Evolutionary conservation across 2,329 filamentous ascomycete species (phyloP).

Genomic region (Madurella fahalii): DNA sequence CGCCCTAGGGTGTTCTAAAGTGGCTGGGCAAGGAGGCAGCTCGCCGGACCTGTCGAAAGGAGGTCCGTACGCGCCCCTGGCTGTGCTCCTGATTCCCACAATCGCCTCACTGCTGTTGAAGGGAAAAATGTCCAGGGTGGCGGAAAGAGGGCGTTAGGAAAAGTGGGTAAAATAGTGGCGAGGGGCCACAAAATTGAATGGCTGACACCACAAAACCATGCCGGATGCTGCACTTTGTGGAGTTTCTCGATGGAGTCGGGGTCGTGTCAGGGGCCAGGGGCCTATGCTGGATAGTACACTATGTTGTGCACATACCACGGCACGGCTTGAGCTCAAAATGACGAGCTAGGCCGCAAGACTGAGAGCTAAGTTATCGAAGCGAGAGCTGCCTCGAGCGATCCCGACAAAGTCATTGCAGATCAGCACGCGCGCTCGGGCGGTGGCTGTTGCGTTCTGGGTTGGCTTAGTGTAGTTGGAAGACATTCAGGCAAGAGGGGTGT

Average conservation of each 20-base stretch:
- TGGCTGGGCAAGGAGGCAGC: neutral
- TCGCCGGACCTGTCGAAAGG: neutral
- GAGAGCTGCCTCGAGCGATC: too few species aligned
- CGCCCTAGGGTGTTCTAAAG: neutral
- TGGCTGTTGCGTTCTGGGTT: too few species aligned
- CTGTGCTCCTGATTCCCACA: conserved; percentile 7
- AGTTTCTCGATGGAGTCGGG: conserved; percentile 5
- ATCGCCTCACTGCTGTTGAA: neutral
- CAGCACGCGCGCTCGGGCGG: too few species aligned
- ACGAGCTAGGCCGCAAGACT: too few species aligned
- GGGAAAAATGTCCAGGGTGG: conserved; percentile 15
- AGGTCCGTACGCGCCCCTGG: neutral
- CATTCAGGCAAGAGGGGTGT: too few species aligned
- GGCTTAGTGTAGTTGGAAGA: too few species aligned
- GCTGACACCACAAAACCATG: conserved; percentile 8
- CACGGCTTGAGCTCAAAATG: too few species aligned
- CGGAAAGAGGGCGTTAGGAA: conserved; percentile 6
- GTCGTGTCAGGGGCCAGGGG: neutral
- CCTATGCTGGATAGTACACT: too few species aligned
- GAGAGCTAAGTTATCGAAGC: too few species aligned
- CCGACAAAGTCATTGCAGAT: too few species aligned
- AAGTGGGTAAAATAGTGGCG: conserved; percentile 13
- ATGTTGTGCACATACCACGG: too few species aligned
- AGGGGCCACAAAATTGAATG: conserved; percentile 14
- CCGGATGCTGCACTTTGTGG: conserved; percentile 16